Evolutionary conservation across 73 alveolate genomes (phyloP), one percentile per base, ranked within the genome.

Genomic region (Effrenium voratum): DNA sequence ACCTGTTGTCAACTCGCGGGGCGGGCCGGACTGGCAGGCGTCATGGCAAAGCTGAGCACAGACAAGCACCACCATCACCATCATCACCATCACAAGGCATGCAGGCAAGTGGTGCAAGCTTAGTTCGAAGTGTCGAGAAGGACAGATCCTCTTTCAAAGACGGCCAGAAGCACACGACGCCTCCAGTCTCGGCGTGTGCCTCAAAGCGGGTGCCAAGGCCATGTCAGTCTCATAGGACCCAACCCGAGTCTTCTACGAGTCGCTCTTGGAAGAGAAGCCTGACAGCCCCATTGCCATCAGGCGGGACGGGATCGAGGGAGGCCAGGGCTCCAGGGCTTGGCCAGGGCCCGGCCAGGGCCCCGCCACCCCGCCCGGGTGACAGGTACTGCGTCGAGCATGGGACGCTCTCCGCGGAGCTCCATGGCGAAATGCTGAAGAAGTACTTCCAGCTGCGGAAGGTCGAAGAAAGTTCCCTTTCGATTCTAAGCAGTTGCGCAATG

Each of bases 301-400:
- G 88, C 45, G 88, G 1, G 88, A 41, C 40, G 10, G 47, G 38
- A 57, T 22, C 72, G n/a, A 22, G 28, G 16, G 28, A 2, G 72
- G 28, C 28, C n/a, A 22, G 22, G 12, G 22, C 12, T 55, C 30
- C 22, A 55, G 12, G 22, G 12, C 12, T 55, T 55, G 22, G 12
- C 22, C 44, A 19, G 30, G 1, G 82, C 82, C 3, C n/a, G 72
- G n/a, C 16, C 28, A 22, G 68, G 68, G 30, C 30, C 68, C 30
- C 12, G 30, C 68, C 47, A 13, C 49, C 16, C 49, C 1, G 47
- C 8, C 34, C 3, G 2, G 30, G 13, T 24, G 24, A 30, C 88
- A 77, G 88, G 88, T 77, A 77, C 88, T 77, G 88, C 66, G 44
- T 77, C 45, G 88, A 77, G 63, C 88, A 77, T 77, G 88, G 88